Conservation (phyloP, 495 filamentous ascomycete species). For the Hyaloscypha bicolor region DNA sequence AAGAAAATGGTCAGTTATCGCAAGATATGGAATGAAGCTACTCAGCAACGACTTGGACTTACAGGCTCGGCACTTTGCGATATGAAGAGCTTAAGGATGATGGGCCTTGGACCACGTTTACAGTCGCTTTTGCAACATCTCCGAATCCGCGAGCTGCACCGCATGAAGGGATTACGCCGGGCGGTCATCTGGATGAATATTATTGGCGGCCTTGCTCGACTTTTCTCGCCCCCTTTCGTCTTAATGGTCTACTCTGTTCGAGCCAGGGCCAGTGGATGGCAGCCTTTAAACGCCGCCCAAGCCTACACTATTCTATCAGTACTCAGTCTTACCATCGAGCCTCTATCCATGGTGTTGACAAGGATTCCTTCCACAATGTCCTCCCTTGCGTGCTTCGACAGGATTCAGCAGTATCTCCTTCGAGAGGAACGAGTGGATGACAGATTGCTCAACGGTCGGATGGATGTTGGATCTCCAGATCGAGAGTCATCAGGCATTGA, state of each 20-base stretch:
- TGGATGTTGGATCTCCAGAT: too few species aligned
- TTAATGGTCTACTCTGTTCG: constrained; percentile 39
- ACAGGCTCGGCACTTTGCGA: constrained; percentile 42
- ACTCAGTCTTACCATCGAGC: constrained; percentile 38
- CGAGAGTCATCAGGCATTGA: too few species aligned
- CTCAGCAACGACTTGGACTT: constrained; percentile 39
- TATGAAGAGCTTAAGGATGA: constrained; percentile 49
- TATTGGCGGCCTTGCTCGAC: background rate
- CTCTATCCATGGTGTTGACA: constrained; percentile 34
- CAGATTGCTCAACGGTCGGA: background rate
- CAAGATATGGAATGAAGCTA: constrained; percentile 40
- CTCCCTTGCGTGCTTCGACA: constrained; percentile 36
- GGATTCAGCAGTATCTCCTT: constrained; percentile 36
- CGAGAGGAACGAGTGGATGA: background rate
- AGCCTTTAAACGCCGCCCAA: constrained; percentile 22
- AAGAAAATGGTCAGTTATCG: constrained; percentile 27
- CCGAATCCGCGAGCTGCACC: constrained; percentile 25
- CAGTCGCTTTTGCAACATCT: constrained; percentile 27
- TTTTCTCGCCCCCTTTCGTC: constrained; percentile 36
- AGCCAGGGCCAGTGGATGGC: constrained; percentile 17
- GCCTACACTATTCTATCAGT: constrained; percentile 41
- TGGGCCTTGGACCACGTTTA: constrained; percentile 36
- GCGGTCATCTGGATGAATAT: background rate
- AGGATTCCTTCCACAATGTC: constrained; percentile 29
- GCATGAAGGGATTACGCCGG: constrained; percentile 15